Evolutionary conservation across 2,329 filamentous ascomycete genomes (phyloP).

Genomic region (Fusarium oxysporum): DNA sequence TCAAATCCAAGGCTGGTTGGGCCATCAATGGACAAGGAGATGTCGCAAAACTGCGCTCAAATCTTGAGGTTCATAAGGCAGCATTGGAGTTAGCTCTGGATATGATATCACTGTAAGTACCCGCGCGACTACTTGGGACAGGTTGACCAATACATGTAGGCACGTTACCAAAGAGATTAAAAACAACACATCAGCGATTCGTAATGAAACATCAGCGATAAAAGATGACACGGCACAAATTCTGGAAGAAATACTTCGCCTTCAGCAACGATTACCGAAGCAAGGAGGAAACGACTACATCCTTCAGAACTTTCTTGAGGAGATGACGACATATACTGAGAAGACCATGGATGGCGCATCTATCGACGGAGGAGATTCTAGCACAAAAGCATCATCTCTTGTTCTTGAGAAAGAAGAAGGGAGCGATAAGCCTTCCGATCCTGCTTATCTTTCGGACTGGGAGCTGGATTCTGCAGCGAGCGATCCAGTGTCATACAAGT

Average conservation of each 20-base stretch:
- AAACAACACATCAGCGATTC: not conserved
- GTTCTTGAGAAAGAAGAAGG: not conserved
- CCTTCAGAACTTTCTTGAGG: not conserved
- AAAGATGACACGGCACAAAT: not conserved
- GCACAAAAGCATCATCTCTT: not conserved
- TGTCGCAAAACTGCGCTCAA: not conserved
- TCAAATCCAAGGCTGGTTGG: not conserved
- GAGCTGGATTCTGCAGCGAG: not conserved
- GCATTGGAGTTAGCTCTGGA: not conserved
- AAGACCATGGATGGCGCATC: not conserved
- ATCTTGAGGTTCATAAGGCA: not conserved
- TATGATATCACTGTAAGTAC: not conserved
- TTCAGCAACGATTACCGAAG: not conserved
- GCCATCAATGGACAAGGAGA: not conserved
- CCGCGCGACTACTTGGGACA: accelerated
- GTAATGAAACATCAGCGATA: not conserved
- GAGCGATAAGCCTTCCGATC: not conserved
- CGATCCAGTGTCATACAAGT: too few relatives aligned
- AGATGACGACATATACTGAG: not conserved
- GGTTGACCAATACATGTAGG: not conserved
- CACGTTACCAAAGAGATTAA: not conserved
- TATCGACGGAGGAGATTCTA: not conserved
- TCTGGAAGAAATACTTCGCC: not conserved
- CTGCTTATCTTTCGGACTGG: not conserved
- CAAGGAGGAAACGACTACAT: not conserved